Conservation (phyloP, 1,139 yeast species). For the Candida sp. region DNA sequence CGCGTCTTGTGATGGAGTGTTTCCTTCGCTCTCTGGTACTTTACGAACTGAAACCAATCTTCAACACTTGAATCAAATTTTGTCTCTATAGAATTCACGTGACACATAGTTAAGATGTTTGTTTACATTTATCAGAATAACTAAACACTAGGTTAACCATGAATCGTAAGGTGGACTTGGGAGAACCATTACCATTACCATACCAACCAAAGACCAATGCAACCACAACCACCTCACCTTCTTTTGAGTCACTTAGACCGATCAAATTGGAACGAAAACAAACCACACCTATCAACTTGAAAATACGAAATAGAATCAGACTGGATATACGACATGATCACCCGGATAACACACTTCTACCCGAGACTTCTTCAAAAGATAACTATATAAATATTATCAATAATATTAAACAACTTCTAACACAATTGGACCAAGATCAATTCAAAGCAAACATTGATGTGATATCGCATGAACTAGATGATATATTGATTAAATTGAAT, state of each 20-base stretch:
- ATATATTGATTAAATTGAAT: constrained; percentile 1
- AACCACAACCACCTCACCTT: constrained; percentile 4
- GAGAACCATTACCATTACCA: constrained; percentile 37
- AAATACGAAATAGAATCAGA: constrained; percentile 1
- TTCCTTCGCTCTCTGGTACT: too few species aligned
- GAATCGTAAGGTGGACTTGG: constrained; percentile 14
- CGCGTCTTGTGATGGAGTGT: too few species aligned
- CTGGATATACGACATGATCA: constrained; percentile 2
- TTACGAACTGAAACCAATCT: too few species aligned
- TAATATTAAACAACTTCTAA: neutral
- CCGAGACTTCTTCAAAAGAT: neutral
- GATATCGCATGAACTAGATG: constrained; percentile 10
- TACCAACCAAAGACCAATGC: constrained; percentile 15
- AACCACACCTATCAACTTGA: constrained; percentile 1
- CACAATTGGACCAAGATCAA: neutral
- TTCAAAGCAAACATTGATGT: constrained; percentile 3
- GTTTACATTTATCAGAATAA: constrained; percentile 3
- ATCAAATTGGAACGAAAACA: constrained; percentile 2
- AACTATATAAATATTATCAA: neutral
- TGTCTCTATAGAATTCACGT: neutral
- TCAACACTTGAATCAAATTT: too few species aligned
- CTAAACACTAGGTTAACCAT: constrained; percentile 5
- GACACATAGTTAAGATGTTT: neutral
- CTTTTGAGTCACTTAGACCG: constrained; percentile 5
- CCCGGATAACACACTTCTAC: neutral